A percentile compares a stretch with the other conserved stretches of the same genome.
These are phyloP conservation scores for Gossypium ekmanianum DNA, from an alignment of 345 rosid species.

Conservation along the genomic window DNA sequence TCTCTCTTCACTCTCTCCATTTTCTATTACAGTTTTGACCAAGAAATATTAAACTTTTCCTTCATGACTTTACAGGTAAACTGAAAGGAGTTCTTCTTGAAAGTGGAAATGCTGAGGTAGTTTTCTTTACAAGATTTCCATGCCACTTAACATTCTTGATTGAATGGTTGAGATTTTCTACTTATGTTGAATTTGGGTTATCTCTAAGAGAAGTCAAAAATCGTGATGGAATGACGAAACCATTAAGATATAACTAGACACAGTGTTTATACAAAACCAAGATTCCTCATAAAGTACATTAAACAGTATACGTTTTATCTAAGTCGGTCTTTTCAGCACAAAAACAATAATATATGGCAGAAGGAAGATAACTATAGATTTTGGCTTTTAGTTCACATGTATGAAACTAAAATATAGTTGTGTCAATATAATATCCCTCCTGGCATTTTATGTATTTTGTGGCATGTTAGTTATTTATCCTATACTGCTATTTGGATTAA, in stretches of 20 bases:
- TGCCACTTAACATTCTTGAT: not conserved
- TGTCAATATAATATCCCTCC: not conserved
- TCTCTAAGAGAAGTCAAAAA: not conserved
- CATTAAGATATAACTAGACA: not conserved
- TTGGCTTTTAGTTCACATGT: not conserved
- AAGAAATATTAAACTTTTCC: not conserved
- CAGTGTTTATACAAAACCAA: not conserved
- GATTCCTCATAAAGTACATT: conserved; percentile 50
- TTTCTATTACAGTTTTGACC: not conserved
- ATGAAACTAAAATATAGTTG: not conserved
- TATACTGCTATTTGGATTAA: not conserved
- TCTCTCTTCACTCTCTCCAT: not conserved
- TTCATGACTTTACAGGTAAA: conserved; percentile 49
- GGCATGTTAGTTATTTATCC: not conserved
- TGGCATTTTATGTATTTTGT: not conserved
- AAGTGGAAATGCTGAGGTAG: conserved; percentile 95
- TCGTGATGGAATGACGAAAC: not conserved
- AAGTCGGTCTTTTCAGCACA: not conserved
- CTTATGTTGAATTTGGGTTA: not conserved
- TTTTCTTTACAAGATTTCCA: not conserved
- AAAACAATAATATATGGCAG: not conserved
- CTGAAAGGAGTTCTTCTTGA: conserved; percentile 92
- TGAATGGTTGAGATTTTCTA: not conserved
- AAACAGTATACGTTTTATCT: not conserved
- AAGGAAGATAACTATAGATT: not conserved